Percentiles rank a stretch among this genome's conserved stretches.
phyloP scores from a whole-genome alignment of 2,329 filamentous ascomycete genomes.

The Atkinsonella hypoxylon region DNA sequence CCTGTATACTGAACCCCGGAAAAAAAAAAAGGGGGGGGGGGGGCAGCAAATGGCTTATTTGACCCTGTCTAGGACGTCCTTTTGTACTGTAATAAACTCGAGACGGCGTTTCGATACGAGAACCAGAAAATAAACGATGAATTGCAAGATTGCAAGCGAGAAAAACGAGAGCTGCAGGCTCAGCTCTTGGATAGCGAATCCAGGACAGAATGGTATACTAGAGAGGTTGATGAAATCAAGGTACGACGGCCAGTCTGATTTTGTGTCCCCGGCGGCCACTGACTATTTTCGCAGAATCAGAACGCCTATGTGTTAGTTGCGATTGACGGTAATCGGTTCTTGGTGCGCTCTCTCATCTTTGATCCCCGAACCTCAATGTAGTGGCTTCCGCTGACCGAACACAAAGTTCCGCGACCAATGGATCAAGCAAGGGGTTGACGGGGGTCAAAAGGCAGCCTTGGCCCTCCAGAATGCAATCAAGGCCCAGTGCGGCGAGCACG shows the following conservation, averaged over 20 bases:
- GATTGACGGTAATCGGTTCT: slow-evolving; percentile 51
- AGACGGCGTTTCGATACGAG: slow-evolving; percentile 31
- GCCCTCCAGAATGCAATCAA: slow-evolving; percentile 36
- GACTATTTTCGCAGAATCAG: slow-evolving; percentile 25
- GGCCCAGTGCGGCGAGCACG: slow-evolving; percentile 31
- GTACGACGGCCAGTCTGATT: slow-evolving; percentile 19
- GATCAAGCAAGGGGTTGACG: slow-evolving; percentile 41
- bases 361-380: background rate
- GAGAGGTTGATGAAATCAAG: slow-evolving; percentile 32
- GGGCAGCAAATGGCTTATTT: background rate
- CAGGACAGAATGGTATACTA: slow-evolving; percentile 21
- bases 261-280: background rate
- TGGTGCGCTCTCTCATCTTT: slow-evolving; percentile 27
- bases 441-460: slow-evolving; percentile 40
- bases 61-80: slow-evolving; percentile 17
- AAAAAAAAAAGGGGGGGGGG: too few relatives aligned
- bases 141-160: slow-evolving; percentile 33
- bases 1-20: background rate
- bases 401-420: slow-evolving; percentile 44
- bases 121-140: slow-evolving; percentile 29
- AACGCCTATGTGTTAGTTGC: slow-evolving; percentile 49
- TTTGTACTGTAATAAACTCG: slow-evolving; percentile 26
- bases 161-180: slow-evolving; percentile 40
- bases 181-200: slow-evolving; percentile 28
- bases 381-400: slow-evolving; percentile 5